Evolutionary conservation across 2,329 filamentous ascomycete species (phyloP).

Genomic region (Colletotrichum caudatum): DNA sequence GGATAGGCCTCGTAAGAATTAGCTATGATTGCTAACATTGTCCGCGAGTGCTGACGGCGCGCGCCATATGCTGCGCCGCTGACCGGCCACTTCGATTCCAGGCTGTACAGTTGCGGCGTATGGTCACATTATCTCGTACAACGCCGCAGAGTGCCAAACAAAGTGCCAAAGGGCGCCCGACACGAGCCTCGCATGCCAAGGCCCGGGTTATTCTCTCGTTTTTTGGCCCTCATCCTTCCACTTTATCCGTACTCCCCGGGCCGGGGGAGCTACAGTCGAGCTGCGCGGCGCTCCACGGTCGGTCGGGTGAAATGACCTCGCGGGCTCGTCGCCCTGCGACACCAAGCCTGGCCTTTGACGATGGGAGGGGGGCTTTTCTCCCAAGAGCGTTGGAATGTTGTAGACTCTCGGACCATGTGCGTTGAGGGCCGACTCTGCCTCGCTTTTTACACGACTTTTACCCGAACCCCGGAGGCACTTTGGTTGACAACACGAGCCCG

Average conservation of each 20-base stretch:
- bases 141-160: constrained; percentile 22
- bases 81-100: constrained; percentile 11
- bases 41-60: constrained; percentile 6
- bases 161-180: constrained; percentile 24
- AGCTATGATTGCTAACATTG: not conserved
- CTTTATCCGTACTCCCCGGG: not conserved
- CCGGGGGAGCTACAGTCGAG: not conserved
- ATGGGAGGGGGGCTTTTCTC: not conserved
- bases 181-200: constrained; percentile 14
- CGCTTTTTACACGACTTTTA: not conserved
- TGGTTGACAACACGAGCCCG: constrained; percentile 32
- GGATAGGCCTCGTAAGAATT: not conserved
- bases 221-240: not conserved
- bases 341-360: constrained; percentile 10
- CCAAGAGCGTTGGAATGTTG: not conserved
- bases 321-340: not conserved
- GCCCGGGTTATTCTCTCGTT: not conserved
- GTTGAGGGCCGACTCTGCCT: not conserved
- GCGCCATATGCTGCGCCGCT: constrained; percentile 17
- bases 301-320: not conserved
- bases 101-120: constrained; percentile 12
- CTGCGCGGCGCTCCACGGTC: not conserved
- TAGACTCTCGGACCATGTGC: not conserved
- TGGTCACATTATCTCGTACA: constrained; percentile 15
- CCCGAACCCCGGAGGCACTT: constrained; percentile 1